phyloP scores from a whole-genome alignment of 2,329 filamentous ascomycete species.

The Colletotrichum destructivum region DNA sequence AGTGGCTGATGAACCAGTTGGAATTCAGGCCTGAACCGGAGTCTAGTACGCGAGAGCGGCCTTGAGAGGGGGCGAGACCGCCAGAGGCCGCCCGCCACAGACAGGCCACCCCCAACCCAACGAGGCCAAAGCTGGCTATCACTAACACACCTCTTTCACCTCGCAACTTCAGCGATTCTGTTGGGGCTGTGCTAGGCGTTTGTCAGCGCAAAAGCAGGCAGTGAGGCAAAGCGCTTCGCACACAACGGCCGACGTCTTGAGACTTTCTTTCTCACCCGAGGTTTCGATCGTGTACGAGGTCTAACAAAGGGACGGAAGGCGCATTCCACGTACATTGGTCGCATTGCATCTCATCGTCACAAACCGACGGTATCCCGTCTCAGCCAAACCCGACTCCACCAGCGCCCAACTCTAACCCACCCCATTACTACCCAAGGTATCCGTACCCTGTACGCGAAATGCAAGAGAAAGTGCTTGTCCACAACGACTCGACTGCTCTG shows the following conservation, averaged over 20 bases:
- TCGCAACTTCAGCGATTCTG: constrained; percentile 14
- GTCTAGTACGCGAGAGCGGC: not conserved
- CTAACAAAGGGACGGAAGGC: not conserved
- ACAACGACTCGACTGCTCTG: constrained; percentile 1
- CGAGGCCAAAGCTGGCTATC: not conserved
- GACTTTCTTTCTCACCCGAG: not conserved
- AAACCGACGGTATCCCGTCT: no score
- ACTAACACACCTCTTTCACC: not conserved
- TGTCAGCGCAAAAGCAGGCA: constrained; percentile 8
- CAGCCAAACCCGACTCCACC: no score
- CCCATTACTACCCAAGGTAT: not conserved
- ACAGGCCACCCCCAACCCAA: not conserved
- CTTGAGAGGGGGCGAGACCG: not conserved
- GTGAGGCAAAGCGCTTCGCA: constrained; percentile 6
- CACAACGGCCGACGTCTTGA: not conserved
- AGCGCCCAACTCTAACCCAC: no score
- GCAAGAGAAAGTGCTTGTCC: not conserved
- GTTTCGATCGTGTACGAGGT: no score
- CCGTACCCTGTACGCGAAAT: not conserved
- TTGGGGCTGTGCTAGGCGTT: constrained; percentile 30
- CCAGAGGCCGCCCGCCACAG: constrained; percentile 5
- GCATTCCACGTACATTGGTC: not conserved
- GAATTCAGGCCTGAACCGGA: not conserved
- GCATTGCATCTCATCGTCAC: no score
- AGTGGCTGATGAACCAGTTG: not conserved